phyloP scores from a whole-genome alignment of 2,329 filamentous ascomycete genomes.

The Ascocoryne sarcoides region DNA sequence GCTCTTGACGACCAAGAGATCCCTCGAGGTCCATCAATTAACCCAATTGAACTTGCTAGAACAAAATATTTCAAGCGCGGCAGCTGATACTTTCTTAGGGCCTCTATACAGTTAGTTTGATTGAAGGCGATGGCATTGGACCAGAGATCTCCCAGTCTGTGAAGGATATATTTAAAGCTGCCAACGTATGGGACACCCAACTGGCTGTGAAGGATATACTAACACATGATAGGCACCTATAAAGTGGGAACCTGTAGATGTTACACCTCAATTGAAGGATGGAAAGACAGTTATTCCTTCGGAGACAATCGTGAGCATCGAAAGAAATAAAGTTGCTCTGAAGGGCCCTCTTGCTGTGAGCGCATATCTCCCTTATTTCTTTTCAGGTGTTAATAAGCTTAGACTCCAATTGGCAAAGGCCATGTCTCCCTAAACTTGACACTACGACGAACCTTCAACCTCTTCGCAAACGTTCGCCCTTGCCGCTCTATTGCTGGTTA shows the following conservation, averaged over 20 bases:
- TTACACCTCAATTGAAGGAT: constrained; percentile 86
- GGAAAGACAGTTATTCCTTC: constrained; percentile 94
- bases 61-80: background rate
- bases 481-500: constrained; percentile 95
- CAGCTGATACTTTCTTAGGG: constrained; percentile 48
- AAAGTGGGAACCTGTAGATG: constrained; percentile 95
- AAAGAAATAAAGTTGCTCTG: constrained; percentile 91
- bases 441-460: constrained; percentile 97
- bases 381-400: constrained; percentile 11
- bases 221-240: constrained; percentile 60
- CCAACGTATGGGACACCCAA: constrained; percentile 75
- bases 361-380: constrained; percentile 16
- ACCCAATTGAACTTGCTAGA: constrained; percentile 19
- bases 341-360: constrained; percentile 94
- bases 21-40: constrained; percentile 8
- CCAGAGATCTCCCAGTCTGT: constrained; percentile 96
- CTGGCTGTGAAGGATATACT: too few species aligned
- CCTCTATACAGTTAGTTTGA: constrained; percentile 91
- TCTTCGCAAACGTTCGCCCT: constrained; percentile 97
- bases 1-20: constrained; percentile 25
- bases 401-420: constrained; percentile 96
- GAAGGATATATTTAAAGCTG: constrained; percentile 96
- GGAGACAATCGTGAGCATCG: constrained; percentile 85
- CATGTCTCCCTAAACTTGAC: constrained; percentile 99
- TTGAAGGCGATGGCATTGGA: constrained; percentile 98